Evolutionary conservation across 2,329 filamentous ascomycete genomes (phyloP), one percentile per base, ranked within the genome.

Genomic region (Septoria petroselini): DNA sequence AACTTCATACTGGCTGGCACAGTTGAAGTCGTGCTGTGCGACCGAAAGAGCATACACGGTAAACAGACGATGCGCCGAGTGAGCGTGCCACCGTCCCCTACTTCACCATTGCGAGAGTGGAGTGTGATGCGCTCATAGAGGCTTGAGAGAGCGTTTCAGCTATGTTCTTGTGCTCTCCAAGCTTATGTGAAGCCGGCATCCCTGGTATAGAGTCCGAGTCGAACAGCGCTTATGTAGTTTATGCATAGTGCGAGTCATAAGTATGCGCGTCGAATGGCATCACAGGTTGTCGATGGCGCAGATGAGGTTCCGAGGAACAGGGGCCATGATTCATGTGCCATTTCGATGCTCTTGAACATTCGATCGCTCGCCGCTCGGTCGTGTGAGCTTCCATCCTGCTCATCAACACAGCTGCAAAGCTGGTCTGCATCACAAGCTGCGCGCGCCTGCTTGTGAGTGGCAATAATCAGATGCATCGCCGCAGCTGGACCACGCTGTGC

Each of bases 51-150:
- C 30, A 12, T 33, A 15, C 4, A 15, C 11, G n/a, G 30, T 33
- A 15, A n/a, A 15, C 11, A 33, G 4, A 33, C 11, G n/a, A 12
- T 4, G 6, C 14, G 11, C 14, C 12, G 30, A n/a, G 37, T 18
- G 42, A 21, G 17, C n/a, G 42, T 37, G 15, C 31, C 15, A 21
- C 18, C 11, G 30, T n/a, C 5, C 12, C 30, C 11, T 45, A 35
- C 42, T 45, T 45, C 29, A 25, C 42, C 31, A n/a, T 33, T 37
- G 15, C n/a, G 29, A 11, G n/a, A 45, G 33, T 19, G 31, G 19
- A 45, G 31, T 7, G 37, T n/a, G 30, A 45, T 45, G 42, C 42
- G 42, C 42, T 35, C 42, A 18, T 45, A 17, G 35, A 9, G 18
- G 33, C 42, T 21, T 45, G 19, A 31, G 23, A 27, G 31, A 5